Evolutionary conservation across 371 early-diverging fungal species (phyloP).

Genomic region (Mortierella sp.): DNA sequence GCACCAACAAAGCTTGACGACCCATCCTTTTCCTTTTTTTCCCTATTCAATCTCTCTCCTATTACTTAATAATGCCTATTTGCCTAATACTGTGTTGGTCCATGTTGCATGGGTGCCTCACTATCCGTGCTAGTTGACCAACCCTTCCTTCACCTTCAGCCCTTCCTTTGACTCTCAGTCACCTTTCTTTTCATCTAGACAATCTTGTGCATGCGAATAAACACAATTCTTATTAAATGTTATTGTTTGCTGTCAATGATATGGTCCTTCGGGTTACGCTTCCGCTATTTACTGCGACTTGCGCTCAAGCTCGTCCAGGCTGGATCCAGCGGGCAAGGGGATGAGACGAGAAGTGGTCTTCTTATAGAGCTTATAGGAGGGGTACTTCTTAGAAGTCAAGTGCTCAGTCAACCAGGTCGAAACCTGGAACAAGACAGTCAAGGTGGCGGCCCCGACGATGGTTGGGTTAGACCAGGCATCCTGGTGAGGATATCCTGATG

Average conservation of each 20-base stretch:
- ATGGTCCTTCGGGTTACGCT: neutral
- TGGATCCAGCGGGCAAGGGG: slow-evolving; percentile 65
- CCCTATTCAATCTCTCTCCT: neutral
- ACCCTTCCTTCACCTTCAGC: neutral
- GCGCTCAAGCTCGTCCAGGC: slow-evolving; percentile 46
- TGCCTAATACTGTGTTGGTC: slow-evolving; percentile 8
- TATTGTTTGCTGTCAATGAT: neutral
- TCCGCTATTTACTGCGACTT: slow-evolving; percentile 25
- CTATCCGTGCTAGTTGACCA: neutral
- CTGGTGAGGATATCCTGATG: slow-evolving; percentile 55
- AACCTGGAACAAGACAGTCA: slow-evolving; percentile 80
- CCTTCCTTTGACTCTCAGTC: slow-evolving; percentile 11
- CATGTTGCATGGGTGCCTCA: neutral
- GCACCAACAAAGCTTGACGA: neutral
- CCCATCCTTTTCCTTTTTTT: neutral
- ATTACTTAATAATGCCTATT: slow-evolving; percentile 12
- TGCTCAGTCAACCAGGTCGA: slow-evolving; percentile 83
- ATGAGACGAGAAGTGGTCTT: slow-evolving; percentile 72
- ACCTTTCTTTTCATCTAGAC: neutral
- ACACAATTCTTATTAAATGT: neutral
- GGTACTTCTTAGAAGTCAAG: slow-evolving; percentile 22
- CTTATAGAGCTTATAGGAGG: slow-evolving; percentile 75
- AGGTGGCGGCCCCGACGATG: slow-evolving; percentile 65
- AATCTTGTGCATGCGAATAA: neutral
- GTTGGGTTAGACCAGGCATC: slow-evolving; percentile 69